These are phyloP conservation scores for Mycena metata DNA, from an alignment of 768 basidiomycete species.

Conservation along the genomic window DNA sequence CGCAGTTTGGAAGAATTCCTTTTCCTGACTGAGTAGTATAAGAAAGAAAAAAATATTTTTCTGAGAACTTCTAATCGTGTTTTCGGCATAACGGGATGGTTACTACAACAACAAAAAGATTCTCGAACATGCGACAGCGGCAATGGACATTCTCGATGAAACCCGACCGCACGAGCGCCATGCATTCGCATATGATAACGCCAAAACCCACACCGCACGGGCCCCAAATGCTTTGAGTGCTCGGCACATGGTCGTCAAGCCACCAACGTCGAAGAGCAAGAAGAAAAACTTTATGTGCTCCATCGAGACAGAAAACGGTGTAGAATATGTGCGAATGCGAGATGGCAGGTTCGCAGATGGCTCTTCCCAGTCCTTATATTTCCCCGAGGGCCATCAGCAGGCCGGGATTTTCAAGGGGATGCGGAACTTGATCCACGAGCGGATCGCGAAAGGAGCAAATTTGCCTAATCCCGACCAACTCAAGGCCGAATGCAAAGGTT, in stretches of 20 bases:
- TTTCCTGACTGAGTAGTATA: background rate
- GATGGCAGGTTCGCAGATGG: no score
- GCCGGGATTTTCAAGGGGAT: constrained; percentile 17
- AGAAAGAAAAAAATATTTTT: background rate
- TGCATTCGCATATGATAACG: constrained; percentile 7
- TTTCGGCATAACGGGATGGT: no score
- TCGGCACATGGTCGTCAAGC: background rate
- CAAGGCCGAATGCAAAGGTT: background rate
- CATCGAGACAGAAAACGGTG: background rate
- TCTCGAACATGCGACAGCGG: background rate
- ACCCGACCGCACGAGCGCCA: background rate
- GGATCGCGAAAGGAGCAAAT: background rate
- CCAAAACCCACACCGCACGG: constrained; percentile 2
- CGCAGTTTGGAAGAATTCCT: background rate
- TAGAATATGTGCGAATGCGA: background rate
- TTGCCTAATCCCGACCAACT: constrained; percentile 5
- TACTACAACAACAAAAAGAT: background rate
- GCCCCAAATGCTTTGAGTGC: constrained; percentile 2
- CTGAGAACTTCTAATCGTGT: no score
- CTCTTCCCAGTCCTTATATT: background rate
- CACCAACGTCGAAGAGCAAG: background rate
- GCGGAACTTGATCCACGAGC: background rate
- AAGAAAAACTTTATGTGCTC: background rate
- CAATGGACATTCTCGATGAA: background rate
- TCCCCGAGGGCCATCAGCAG: background rate